Evolutionary conservation across 192 early-diverging fungal genomes (phyloP), one percentile per base, ranked within the genome.

Genomic region (Backusella luteola): DNA sequence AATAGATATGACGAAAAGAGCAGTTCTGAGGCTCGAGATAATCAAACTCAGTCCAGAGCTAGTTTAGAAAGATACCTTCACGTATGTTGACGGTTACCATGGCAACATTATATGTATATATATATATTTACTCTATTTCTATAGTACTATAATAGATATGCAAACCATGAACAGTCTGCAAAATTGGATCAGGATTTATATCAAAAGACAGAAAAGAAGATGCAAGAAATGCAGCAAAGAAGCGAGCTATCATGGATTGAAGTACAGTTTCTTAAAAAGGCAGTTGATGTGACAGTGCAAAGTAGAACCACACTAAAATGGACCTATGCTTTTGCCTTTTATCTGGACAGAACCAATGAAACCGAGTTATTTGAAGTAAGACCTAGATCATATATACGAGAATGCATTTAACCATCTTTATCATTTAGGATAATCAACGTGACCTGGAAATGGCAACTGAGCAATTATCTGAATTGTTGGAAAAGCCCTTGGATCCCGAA

Each of bases 241-340:
- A 91, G 92, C 34, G 89, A 91, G 15, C 84, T 99, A 66, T 95
- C 95, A 26, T 99, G 97, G 97, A 97, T 99, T 77, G 96, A 99
- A 85, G 96, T 99, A 11, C 97, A 99, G 85, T 98, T 99, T 78
- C 84, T 99, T 29, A 90, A 91, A 67, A 93, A 93, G 46, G 97
- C 97, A 14, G 96, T 96, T 56, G 94, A 96, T 73, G 93, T 94
- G 0, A 88, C 98, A 42, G 88, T 96, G 19, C 82, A 93, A 71
- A 94, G 96, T 76, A 94, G 98, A 76, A 91, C 86, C 82, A 98
- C 96, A 0, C 87, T 99, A 34, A 98, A 96, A 79, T 99, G 98
- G 98, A 96, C 97, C 1, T 99, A 98, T 83, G 93, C 92, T 15
- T 94, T 99, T 81, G 98, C 96, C 0, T 99, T 94, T 86, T 99